Base-by-base conservation (phyloP, 805 yeast species). In the Candida manassasensis region DNA sequence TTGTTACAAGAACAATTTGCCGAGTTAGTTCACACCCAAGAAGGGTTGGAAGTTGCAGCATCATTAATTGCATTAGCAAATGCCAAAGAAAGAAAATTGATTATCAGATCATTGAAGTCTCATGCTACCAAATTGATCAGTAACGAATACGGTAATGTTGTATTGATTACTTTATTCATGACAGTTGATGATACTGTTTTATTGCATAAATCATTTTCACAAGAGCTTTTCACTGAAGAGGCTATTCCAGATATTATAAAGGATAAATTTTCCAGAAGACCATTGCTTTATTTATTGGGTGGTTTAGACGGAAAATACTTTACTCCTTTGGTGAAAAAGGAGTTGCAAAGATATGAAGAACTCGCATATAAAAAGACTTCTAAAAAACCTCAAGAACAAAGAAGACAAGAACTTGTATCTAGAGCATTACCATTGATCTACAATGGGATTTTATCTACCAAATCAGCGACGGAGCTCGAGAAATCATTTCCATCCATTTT, bases 141-240 rank as follows among this genome's bases (percentile, higher is more conserved):
- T 43, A 90, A 90, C 57, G 96, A 89, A 59, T 75, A 75, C 55
- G 98, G 98, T 55, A 83, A 85, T 59, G 49, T 71, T 30, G 97
- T 89, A 10, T 71, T 89, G 43, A 82, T 77, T 47, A 75, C 90
- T 9, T 65, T 87, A 27, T 81, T 85, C 60, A 72, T 83, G 75
- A 80, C 90, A 18, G 93, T 89, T 38, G 98, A 90, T 67, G 98
- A 90, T 69, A 89, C 97, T 2, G 93, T 84, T 36, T 69, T 86
- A 50, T 73, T 86, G 29, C 70, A 70, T 56, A 88, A 86, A 59
- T 73, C 94, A 0, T 84, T 90, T 53, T 60, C 69, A 19, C 63
- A 69, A 29, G 90, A 81, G 43, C 67, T 74, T 39, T 56, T 62
- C 42, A 56, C 67, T 14, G 66, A 73, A 19, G 76, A 71, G 21